Base-by-base conservation (phyloP, 2,329 filamentous ascomycete species). In the Periconia sp. region DNA sequence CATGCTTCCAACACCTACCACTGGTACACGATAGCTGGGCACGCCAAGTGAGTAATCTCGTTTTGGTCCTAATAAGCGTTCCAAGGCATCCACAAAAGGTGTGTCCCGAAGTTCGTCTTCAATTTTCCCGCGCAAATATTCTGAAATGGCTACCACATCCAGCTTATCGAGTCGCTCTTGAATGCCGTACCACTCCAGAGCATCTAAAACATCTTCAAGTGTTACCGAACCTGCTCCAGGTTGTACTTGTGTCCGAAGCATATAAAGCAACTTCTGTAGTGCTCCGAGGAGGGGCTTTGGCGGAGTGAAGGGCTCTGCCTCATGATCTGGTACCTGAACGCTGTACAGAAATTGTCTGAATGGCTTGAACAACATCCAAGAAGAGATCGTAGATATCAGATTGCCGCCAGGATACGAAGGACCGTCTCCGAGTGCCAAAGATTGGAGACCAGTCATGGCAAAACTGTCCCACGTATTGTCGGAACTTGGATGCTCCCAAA, bases 401-500 rank as follows among this genome's bases (percentile, higher is more conserved):
- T 73, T 71, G 1, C 69, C 69, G 13, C 63, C 70, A n/a, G 65
- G 61, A 32, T 59, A n/a, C 48, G 26, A 39, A 15, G 15, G 19
- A 2, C 61, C 59, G 48, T 65, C 60, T 17, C 59, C 54, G 6
- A 68, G 45, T 29, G 59, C 53, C 32, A 76, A 72, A 1, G 79
- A 77, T 34, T 79, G 77, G 37, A 84, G 72, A 4, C 82, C 81
- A 21, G 81, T 83, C 63, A 82, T 75, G 4, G 73, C 68, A 53
- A 82, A 71, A 53, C 78, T 80, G 53, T 82, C 78, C 80, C 79
- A 83, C 4, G 75, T 73, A 47, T 81, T 79, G 1, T 78, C 72
- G 25, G 77, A 70, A 40, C 74, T 80, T 22, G 72, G 66, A 42
- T 84, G 81, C 69, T 82, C 83, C 81, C 82, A 85, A 22, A 85